These are phyloP conservation scores for Westerdykella ornata DNA, from an alignment of 2,329 filamentous ascomycete species.

Conservation along the genomic window DNA sequence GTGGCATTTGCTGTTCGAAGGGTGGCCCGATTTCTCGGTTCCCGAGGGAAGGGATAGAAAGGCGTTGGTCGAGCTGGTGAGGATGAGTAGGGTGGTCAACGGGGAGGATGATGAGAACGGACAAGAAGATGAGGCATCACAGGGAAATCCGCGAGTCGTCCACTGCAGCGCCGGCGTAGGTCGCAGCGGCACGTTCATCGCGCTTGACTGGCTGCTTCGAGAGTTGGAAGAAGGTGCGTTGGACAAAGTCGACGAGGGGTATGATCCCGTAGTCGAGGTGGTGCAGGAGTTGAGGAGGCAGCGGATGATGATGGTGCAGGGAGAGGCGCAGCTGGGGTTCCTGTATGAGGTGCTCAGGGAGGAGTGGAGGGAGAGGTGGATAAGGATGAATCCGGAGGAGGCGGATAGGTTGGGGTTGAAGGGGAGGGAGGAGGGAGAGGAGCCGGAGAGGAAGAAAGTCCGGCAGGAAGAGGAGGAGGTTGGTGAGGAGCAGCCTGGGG, in stretches of 20 bases:
- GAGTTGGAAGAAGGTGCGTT: conserved; percentile 73
- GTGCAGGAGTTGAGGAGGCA: conserved; percentile 80
- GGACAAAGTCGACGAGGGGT: conserved; percentile 41
- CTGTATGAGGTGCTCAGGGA: conserved; percentile 80
- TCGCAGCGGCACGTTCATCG: conserved; percentile 90
- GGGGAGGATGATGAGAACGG: conserved; percentile 20
- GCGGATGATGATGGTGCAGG: conserved; percentile 92
- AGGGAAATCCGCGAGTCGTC: conserved; percentile 63
- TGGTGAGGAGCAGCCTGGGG: background rate
- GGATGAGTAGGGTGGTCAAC: conserved; percentile 57
- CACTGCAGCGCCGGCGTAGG: conserved; percentile 81
- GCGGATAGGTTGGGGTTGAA: conserved; percentile 24
- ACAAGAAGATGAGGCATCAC: conserved; percentile 17
- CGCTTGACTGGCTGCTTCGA: conserved; percentile 81
- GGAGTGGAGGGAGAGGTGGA: conserved; percentile 56
- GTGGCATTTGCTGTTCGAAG: conserved; percentile 78
- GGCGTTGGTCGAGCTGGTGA: conserved; percentile 63
- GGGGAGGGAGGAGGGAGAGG: conserved; percentile 9
- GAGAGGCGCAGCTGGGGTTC: conserved; percentile 75
- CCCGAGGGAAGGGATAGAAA: conserved; percentile 62
- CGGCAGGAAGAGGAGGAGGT: conserved; percentile 4
- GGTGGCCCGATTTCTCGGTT: conserved; percentile 87
- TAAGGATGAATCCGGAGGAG: conserved; percentile 22
- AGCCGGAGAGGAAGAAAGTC: background rate
- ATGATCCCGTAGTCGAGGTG: conserved; percentile 68